Evolutionary conservation across 2,329 filamentous ascomycete genomes (phyloP), one percentile per base, ranked within the genome.

Genomic region (Colletotrichum orbiculare): DNA sequence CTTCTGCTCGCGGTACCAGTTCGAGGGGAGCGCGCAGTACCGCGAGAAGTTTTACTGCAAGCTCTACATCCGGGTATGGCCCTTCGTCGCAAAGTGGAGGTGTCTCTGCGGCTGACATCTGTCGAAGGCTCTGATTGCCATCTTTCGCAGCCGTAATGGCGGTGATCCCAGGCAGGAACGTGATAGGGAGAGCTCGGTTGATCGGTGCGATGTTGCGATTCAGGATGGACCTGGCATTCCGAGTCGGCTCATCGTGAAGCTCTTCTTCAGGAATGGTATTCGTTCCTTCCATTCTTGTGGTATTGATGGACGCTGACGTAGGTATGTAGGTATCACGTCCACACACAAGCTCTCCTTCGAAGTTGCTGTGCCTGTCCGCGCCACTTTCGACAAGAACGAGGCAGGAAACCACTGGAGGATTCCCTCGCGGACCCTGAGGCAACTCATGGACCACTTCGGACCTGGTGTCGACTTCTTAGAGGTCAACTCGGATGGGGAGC

Each of bases 391-490:
- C 74, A 85, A 81, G 55, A 83, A 85, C 37, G 84, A 88, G 60
- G 89, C 91, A 1, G 82, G 81, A 1, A 91, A 93, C 66, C 84
- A 85, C 64, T 95, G 92, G 91, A 85, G 83, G 10, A 92, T 94
- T 62, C 87, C 89, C 13, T 89, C 91, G 3, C 83, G 87, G 64
- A 89, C 89, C 0, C 77, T 95, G 55, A 87, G 90, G 67, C 91
- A 94, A 71, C 85, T 93, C 67, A 89, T 92, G 77, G 92, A 94
- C 65, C 91, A 93, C 72, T 94, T 94, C 72, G 91, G 91, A 0
- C 90, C 90, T 1, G 91, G 91, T 6, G 93, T 92, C 38, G 92
- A 95, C 74, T 90, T 94, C 69, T 84, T 95, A 2, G 92, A 94
- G 70, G 90, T 95, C 68, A 91, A 91, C 72, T 88, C 89, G 0